Base-by-base conservation (phyloP, 441 rosid genomes). In the Bruguiera hainesii region DNA sequence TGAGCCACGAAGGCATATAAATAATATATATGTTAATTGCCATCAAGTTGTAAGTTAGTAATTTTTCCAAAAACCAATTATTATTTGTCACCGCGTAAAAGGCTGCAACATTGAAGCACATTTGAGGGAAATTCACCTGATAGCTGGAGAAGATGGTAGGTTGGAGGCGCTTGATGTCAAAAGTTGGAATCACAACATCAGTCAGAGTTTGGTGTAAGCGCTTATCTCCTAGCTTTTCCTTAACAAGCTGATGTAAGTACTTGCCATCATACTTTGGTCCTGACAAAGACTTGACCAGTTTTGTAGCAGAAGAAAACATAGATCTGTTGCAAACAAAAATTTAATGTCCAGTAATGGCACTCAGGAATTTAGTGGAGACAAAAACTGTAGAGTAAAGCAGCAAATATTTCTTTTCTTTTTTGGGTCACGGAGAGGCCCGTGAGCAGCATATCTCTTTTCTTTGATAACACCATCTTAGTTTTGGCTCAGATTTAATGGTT, bases 181-280 rank as follows among this genome's bases (percentile, higher is more conserved):
- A 82, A 1, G 86, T 73, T 10, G 84, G 85, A 37, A 81, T 83
- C 25, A 83, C 87, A 4, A 79, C 69, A n/a, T 80, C 71, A 2
- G 82, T 76, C 37, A 80, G 52, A 20, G 79, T 72, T 50, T 80
- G 74, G 64, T 71, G 76, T 76, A 80, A 26, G n/a, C 58, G 59
- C 10, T 28, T 50, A 25, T 73, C 68, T 11, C 82, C 82, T 29
- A 79, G 63, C 52, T 67, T 71, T 30, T 78, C 75, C 73, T 60
- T 76, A 6, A 69, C 57, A 13, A 78, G 23, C 20, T 52, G 37
- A 11, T 61, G 76, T 11, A 76, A 64, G 21, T 64, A 76, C 58
- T 72, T 76, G 11, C 80, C 80, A 31, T 76, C 71, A 42, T 76
- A 76, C 49, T 65, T 76, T 65, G 79, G 78, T 53, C 80, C 78